Conservation (phyloP, 495 filamentous ascomycete species). For the Podospora comata region DNA sequence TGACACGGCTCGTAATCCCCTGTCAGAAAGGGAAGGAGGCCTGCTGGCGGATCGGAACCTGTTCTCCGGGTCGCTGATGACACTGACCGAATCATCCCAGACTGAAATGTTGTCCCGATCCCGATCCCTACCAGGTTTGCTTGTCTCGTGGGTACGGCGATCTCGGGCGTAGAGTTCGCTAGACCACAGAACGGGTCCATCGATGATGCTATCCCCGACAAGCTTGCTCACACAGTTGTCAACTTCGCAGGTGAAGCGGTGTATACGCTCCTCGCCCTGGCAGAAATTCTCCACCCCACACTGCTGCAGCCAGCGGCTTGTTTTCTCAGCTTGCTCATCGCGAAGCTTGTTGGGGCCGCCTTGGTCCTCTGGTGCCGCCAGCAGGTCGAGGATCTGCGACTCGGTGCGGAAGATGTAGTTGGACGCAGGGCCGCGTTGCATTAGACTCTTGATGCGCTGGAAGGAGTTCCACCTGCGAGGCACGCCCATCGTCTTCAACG, state of each 20-base stretch:
- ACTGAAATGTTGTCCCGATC: conserved; percentile 37
- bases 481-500: conserved; percentile 87
- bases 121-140: conserved; percentile 42
- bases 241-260: conserved; percentile 89
- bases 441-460: conserved; percentile 53
- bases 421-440: conserved; percentile 56
- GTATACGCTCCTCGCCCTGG: conserved; percentile 90
- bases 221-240: conserved; percentile 83
- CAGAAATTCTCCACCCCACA: conserved; percentile 90
- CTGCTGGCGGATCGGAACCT: conserved; percentile 39
- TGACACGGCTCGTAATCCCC: conserved; percentile 54
- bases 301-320: conserved; percentile 76
- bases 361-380: conserved; percentile 78
- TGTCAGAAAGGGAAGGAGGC: conserved; percentile 33
- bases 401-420: conserved; percentile 80
- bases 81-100: conserved; percentile 54
- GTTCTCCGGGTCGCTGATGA: conserved; percentile 51
- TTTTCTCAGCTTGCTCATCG: conserved; percentile 92
- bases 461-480: conserved; percentile 51
- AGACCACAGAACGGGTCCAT: conserved; percentile 87
- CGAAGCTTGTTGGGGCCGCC: conserved; percentile 91
- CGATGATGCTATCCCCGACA: conserved; percentile 79
- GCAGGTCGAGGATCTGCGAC: conserved; percentile 79
- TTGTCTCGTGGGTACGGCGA: conserved; percentile 69
- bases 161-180: conserved; percentile 85